A percentile compares a stretch with the other conserved stretches of the same genome.
phyloP scores from a whole-genome alignment of 83 land plant species.

The Picea abies region DNA sequence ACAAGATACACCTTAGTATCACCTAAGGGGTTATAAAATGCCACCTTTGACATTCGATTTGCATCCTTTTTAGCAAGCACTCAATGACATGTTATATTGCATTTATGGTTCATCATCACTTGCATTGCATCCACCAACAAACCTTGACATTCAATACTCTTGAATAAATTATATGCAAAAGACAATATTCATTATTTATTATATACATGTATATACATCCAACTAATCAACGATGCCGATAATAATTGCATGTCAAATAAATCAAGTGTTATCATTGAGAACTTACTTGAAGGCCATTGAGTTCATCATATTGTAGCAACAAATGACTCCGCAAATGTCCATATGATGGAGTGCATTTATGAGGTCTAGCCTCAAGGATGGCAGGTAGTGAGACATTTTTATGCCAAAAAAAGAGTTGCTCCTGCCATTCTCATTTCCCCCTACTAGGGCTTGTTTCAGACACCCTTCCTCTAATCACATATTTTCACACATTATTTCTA shows the following conservation, averaged over 20 bases:
- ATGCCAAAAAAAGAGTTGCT: conserved; percentile 47
- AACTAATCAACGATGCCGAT: conserved; percentile 67
- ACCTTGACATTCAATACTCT: not conserved
- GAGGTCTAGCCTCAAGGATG: conserved; percentile 52
- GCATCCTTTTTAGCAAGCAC: conserved; percentile 53
- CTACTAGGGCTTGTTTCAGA: conserved; percentile 17
- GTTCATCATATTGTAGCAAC: conserved; percentile 65
- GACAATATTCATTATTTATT: no score
- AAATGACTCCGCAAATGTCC: conserved; percentile 64
- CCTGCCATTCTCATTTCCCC: conserved; percentile 1
- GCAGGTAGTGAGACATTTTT: conserved; percentile 67
- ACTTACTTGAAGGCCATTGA: conserved; percentile 63
- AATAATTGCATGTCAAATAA: conserved; percentile 52
- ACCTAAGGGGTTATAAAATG: conserved; percentile 63
- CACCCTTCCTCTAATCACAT: conserved; percentile 65
- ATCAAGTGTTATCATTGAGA: conserved; percentile 57
- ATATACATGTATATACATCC: conserved; percentile 33
- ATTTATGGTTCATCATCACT: conserved; percentile 63
- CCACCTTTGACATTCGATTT: conserved; percentile 55
- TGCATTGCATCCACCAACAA: not conserved
- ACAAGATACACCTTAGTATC: conserved; percentile 57
- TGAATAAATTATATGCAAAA: not conserved
- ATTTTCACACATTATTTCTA: conserved; percentile 60
- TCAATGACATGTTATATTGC: conserved; percentile 54
- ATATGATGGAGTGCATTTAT: conserved; percentile 67